Conservation (phyloP, 176 grass and related monocot genomes). For the Aegilops speltoides region DNA sequence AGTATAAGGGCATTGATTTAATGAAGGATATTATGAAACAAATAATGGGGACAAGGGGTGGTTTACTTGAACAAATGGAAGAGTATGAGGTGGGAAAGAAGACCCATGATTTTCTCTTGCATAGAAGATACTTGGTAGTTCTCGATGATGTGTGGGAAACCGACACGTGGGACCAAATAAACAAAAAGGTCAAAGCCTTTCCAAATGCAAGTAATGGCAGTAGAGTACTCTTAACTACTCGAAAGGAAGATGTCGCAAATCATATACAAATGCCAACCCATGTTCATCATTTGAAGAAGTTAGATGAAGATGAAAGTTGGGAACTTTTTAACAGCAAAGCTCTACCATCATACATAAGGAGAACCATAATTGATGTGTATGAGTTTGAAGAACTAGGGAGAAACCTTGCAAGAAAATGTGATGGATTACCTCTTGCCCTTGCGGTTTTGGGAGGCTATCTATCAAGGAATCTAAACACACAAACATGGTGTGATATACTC, state of each 20-base stretch:
- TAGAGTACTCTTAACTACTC: not conserved
- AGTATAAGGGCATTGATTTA: too few relatives aligned
- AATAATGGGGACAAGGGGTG: too few relatives aligned
- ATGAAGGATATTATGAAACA: too few relatives aligned
- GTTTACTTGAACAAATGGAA: too few relatives aligned
- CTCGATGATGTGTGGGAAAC: not conserved
- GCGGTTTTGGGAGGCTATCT: not conserved
- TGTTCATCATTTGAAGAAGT: not conserved
- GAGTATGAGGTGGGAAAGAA: too few relatives aligned
- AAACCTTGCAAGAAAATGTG: not conserved
- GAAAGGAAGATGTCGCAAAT: not conserved
- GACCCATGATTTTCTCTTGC: not conserved
- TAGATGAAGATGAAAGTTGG: too few relatives aligned
- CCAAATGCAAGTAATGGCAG: not conserved
- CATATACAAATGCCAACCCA: not conserved
- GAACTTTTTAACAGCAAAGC: too few relatives aligned
- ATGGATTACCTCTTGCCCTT: not conserved
- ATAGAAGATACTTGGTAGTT: not conserved
- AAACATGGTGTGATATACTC: not conserved
- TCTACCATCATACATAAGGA: not conserved
- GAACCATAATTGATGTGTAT: not conserved
- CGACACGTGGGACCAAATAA: not conserved
- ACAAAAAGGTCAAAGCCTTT: not conserved
- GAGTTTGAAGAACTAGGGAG: not conserved
- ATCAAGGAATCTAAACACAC: not conserved